These are phyloP conservation scores for Dactylellina drechsleri DNA, from an alignment of 2,329 filamentous ascomycete genomes.

Conservation along the genomic window DNA sequence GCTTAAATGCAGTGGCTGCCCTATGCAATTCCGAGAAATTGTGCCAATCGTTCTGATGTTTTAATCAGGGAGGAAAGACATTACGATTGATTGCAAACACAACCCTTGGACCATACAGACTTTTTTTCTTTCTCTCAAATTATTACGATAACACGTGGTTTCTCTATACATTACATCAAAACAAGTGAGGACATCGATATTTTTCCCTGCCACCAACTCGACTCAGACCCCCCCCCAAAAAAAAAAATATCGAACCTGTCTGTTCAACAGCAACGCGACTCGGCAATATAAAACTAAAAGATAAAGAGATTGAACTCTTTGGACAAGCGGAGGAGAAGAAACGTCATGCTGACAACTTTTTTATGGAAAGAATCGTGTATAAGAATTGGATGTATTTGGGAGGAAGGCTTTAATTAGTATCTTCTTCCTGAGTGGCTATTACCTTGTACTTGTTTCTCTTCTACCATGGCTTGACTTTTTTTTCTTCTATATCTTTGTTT, in stretches of 20 bases:
- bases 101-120: not conserved
- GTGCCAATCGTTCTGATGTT: slow-evolving; percentile 57
- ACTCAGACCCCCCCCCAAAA: slow-evolving; percentile 48
- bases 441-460: slow-evolving; percentile 30
- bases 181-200: slow-evolving; percentile 55
- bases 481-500: slow-evolving; percentile 9
- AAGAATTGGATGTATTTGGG: slow-evolving; percentile 26
- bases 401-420: slow-evolving; percentile 54
- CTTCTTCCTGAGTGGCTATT: slow-evolving; percentile 30
- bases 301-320: slow-evolving; percentile 15
- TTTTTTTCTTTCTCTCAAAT: slow-evolving; percentile 34
- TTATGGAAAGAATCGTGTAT: slow-evolving; percentile 14
- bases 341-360: slow-evolving; percentile 27
- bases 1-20: slow-evolving; percentile 58
- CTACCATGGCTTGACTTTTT: slow-evolving; percentile 32
- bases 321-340: not conserved
- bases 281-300: slow-evolving; percentile 5
- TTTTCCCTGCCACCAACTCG: slow-evolving; percentile 31
- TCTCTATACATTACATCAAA: slow-evolving; percentile 19
- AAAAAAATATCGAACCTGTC: slow-evolving; percentile 53
- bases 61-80: slow-evolving; percentile 58
- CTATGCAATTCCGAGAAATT: slow-evolving; percentile 55
- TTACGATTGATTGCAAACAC: slow-evolving; percentile 29
- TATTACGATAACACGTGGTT: slow-evolving; percentile 48
- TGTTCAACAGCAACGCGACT: slow-evolving; percentile 45